Evolutionary conservation across 2,329 filamentous ascomycete genomes (phyloP).

Genomic region (Canariomyces notabilis): DNA sequence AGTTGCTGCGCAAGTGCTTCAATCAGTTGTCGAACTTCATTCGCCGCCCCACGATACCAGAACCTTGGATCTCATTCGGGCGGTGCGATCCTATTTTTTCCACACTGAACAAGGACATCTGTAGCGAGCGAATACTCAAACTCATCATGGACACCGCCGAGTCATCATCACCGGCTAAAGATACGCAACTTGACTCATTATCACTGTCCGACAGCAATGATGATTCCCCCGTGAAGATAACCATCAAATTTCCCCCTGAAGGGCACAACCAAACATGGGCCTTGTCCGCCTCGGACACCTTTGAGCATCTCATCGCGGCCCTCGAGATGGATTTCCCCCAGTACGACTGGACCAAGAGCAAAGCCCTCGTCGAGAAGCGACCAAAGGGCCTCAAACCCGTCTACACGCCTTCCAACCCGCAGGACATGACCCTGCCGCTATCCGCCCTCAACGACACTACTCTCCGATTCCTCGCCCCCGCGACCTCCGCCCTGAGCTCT

Average conservation of each 20-base stretch:
- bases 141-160: constrained; percentile 6
- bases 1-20: neutral
- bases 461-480: constrained; percentile 30
- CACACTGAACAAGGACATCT: neutral
- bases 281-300: constrained; percentile 15
- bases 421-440: constrained; percentile 23
- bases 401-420: constrained; percentile 22
- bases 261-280: constrained; percentile 18
- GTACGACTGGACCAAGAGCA: constrained; percentile 24
- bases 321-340: constrained; percentile 16
- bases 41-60: neutral
- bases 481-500: constrained; percentile 20
- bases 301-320: constrained; percentile 13
- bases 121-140: neutral
- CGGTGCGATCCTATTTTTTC: neutral
- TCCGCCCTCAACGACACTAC: constrained; percentile 23
- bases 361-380: constrained; percentile 24
- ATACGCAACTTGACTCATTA: neutral
- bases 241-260: constrained; percentile 21
- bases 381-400: constrained; percentile 21
- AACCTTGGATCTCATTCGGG: neutral
- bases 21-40: neutral
- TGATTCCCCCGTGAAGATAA: constrained; percentile 13
- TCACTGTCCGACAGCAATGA: constrained; percentile 3
- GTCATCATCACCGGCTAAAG: neutral